Evolutionary conservation across 208 protist species (phyloP).

Genomic region (Vickermania ingenoplastis): DNA sequence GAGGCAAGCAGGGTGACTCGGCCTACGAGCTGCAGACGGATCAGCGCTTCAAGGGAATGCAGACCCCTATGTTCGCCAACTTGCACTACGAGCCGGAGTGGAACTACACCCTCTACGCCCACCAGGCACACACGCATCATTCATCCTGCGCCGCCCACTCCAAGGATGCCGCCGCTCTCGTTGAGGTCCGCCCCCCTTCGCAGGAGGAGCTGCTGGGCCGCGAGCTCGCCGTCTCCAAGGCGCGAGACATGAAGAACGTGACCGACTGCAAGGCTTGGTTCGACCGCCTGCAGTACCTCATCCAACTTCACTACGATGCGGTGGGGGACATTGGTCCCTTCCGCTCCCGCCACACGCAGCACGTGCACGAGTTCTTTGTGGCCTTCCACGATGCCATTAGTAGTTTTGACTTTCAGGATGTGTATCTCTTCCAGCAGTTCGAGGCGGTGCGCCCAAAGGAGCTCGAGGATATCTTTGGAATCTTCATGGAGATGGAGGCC

Average conservation of each 20-base stretch:
- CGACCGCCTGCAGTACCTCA: constrained; percentile 61
- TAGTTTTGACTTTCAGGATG: constrained; percentile 79
- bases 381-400: constrained; percentile 80
- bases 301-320: constrained; percentile 78
- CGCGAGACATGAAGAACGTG: constrained; percentile 72
- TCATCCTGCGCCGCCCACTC: background rate
- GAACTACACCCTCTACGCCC: constrained; percentile 67
- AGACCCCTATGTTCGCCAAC: constrained; percentile 65
- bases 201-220: constrained; percentile 62
- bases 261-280: constrained; percentile 86
- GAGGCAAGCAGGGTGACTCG: constrained; percentile 40
- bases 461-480: constrained; percentile 71
- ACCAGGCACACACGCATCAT: constrained; percentile 38
- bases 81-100: constrained; percentile 76
- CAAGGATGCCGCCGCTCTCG: constrained; percentile 12
- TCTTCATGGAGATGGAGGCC: constrained; percentile 88
- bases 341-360: constrained; percentile 68
- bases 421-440: constrained; percentile 61
- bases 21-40: constrained; percentile 64
- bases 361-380: constrained; percentile 85
- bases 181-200: constrained; percentile 46
- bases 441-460: constrained; percentile 36
- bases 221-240: constrained; percentile 33
- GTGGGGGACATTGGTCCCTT: constrained; percentile 78
- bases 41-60: constrained; percentile 64